These are phyloP conservation scores for Gossypium stocksii DNA, from an alignment of 345 rosid genomes.

Conservation along the genomic window DNA sequence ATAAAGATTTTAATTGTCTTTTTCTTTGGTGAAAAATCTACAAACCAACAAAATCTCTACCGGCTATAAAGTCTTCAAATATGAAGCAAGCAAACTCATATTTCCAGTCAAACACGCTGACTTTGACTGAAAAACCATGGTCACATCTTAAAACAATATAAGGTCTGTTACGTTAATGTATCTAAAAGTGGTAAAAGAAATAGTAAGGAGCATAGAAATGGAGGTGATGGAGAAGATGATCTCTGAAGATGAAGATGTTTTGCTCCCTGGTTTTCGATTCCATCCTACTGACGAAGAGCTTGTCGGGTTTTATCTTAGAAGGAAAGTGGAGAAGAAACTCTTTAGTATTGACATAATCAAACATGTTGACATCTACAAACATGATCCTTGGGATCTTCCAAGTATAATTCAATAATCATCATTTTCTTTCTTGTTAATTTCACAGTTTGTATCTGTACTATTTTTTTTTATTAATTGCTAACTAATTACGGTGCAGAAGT, in stretches of 20 bases:
- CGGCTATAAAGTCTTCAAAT: background rate
- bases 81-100: background rate
- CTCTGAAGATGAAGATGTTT: conserved; percentile 24
- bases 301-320: conserved; percentile 44
- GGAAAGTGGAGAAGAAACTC: conserved; percentile 47
- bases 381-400: conserved; percentile 58
- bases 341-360: conserved; percentile 41
- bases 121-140: background rate
- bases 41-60: background rate
- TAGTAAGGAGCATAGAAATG: conserved; percentile 4
- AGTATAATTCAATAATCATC: conserved; percentile 21
- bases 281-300: conserved; percentile 57
- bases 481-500: conserved; percentile 21
- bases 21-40: conserved; percentile 4
- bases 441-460: background rate
- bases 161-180: background rate
- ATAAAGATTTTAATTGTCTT: conserved; percentile 2
- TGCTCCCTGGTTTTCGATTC: conserved; percentile 49
- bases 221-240: conserved; percentile 28
- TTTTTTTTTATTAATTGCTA: background rate
- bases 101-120: background rate
- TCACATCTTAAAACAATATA: background rate
- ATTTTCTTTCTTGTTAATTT: background rate
- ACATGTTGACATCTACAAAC: conserved; percentile 44
- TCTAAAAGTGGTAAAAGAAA: background rate